Conservation (phyloP, 768 basidiomycete genomes). For the Amanita exitialis region DNA sequence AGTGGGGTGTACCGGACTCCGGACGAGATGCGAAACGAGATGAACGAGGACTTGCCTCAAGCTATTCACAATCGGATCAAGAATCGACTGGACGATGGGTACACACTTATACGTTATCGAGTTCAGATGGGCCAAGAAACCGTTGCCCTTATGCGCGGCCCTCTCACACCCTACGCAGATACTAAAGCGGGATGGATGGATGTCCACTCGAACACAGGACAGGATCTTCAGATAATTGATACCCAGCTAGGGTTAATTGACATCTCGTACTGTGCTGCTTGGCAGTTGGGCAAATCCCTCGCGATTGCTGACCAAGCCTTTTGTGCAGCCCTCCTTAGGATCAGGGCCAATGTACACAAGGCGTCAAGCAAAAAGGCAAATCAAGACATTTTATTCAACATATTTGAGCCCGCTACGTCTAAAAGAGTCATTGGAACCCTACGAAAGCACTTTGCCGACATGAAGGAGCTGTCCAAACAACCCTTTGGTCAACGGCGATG, state of each 20-base stretch:
- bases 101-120: not conserved
- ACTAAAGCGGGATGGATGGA: not conserved
- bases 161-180: not conserved
- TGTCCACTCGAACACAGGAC: not conserved
- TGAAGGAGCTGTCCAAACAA: too few relatives aligned
- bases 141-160: not conserved
- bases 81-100: not conserved
- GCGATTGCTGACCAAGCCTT: constrained; percentile 3
- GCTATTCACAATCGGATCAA: not conserved
- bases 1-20: not conserved
- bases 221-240: constrained; percentile 4
- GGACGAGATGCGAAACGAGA: not conserved
- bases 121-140: not conserved
- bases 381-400: too few relatives aligned
- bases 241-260: not conserved
- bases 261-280: constrained; percentile 1
- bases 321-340: not conserved
- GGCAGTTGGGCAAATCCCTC: constrained; percentile 5
- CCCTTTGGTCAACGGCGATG: too few relatives aligned
- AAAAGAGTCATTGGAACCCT: too few relatives aligned
- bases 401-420: too few relatives aligned
- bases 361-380: too few relatives aligned
- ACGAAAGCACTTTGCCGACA: too few relatives aligned
- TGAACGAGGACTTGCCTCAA: too few relatives aligned
- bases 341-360: too few relatives aligned